phyloP scores from a whole-genome alignment of 2,329 filamentous ascomycete genomes.

The Botrytis squamosa region DNA sequence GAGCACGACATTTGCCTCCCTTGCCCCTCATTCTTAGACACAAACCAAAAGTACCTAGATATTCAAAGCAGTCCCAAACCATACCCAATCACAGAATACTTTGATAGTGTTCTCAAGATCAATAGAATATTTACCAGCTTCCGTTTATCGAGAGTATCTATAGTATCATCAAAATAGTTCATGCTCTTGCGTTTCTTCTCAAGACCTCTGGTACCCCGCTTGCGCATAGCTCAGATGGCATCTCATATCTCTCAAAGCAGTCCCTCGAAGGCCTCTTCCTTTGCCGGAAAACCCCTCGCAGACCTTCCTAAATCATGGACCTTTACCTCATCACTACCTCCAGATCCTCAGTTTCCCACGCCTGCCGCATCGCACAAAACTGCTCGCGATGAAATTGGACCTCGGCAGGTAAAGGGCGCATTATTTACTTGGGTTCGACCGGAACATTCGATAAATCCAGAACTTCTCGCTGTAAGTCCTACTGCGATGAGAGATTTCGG shows the following conservation, averaged over 20 bases:
- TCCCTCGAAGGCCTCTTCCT: constrained; percentile 21
- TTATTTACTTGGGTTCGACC: constrained; percentile 90
- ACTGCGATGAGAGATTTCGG: constrained; percentile 80
- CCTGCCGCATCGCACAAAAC: constrained; percentile 79
- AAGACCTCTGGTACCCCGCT: constrained; percentile 35
- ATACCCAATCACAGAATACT: neutral
- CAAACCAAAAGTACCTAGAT: neutral
- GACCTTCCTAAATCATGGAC: constrained; percentile 65
- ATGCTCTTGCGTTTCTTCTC: constrained; percentile 36
- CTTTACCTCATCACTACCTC: constrained; percentile 65
- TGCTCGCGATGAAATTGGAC: constrained; percentile 71
- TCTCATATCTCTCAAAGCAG: constrained; percentile 41
- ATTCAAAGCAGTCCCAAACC: neutral
- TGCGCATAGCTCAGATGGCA: constrained; percentile 47
- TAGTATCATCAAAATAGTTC: constrained; percentile 20
- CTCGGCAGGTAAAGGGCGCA: constrained; percentile 80
- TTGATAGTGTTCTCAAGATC: too few relatives aligned
- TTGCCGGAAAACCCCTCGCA: constrained; percentile 42
- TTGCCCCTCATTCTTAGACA: neutral
- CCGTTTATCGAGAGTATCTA: neutral
- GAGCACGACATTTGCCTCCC: neutral
- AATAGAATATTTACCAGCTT: neutral
- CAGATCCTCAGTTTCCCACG: constrained; percentile 76
- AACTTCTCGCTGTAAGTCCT: constrained; percentile 78
- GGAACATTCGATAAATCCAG: constrained; percentile 66